Base-by-base conservation (phyloP, 345 rosid genomes). In the Garcia nutans region DNA sequence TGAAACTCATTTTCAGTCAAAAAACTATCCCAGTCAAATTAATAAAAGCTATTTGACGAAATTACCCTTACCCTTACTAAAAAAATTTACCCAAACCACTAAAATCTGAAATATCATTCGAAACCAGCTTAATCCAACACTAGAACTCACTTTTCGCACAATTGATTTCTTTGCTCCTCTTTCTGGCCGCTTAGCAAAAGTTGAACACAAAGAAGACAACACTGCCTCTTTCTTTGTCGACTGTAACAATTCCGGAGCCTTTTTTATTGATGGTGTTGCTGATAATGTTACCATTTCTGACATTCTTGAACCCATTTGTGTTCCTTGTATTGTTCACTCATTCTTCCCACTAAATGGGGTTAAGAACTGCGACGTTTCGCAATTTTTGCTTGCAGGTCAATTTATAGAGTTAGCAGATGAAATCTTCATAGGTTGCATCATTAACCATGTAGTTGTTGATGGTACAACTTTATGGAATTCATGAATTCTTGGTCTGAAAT, bases 401-500 rank as follows among this genome's bases (percentile, higher is more conserved):
- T 74, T 82, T 6, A 85, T 90, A 0, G 85, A 88, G 79, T 83
- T 88, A 37, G 76, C 22, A 0, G 86, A 88, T 66, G 89, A 89
- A 1, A 8, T 84, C 9, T 89, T 81, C 22, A 33, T 88, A 10
- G 88, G 88, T 13, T 83, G 85, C 31, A 81, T 83, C 17, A 63
- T 77, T 1, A 88, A 84, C 65, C 87, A 85, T 19, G 58, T 73
- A 0, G 85, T 79, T 0, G 83, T 65, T 0, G 90, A 88, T 50
- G 88, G 87, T 1, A 12, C 49, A 0, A 77, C 91, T 0, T 72
- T 89, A 20, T 86, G 91, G 91, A 72, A 77, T 52, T 89, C 73
- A 12, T 89, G 44, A 82, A 85, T 8, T 61, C 82, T 0, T 86
- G 93, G 90, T 84, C 91, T 0, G 80, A 85, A 78, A 82, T 80